These are phyloP conservation scores for Diplodia seriata DNA, from an alignment of 2,329 filamentous ascomycete species.

Conservation along the genomic window DNA sequence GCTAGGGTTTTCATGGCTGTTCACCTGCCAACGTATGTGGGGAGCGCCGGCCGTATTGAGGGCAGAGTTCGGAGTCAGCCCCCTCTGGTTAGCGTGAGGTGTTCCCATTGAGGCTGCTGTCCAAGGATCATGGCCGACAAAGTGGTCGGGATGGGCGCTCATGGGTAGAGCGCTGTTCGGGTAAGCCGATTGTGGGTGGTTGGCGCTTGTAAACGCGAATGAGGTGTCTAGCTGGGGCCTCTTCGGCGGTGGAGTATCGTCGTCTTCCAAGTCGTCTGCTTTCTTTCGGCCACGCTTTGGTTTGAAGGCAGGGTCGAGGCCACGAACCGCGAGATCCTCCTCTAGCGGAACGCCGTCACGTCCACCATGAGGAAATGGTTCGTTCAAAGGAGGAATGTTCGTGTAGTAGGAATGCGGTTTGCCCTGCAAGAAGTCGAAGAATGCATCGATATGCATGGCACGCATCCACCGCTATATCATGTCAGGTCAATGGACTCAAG, in stretches of 20 bases:
- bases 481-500: background rate
- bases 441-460: slow-evolving; percentile 92
- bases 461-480: slow-evolving; percentile 83
- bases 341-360: slow-evolving; percentile 84
- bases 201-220: slow-evolving; percentile 43
- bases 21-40: slow-evolving; percentile 57
- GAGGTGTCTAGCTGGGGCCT: slow-evolving; percentile 67
- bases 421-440: slow-evolving; percentile 86
- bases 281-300: slow-evolving; percentile 68
- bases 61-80: slow-evolving; percentile 51
- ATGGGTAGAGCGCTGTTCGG: slow-evolving; percentile 60
- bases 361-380: slow-evolving; percentile 68
- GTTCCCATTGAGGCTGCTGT: slow-evolving; percentile 49
- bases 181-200: slow-evolving; percentile 56
- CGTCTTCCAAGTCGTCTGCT: slow-evolving; percentile 62
- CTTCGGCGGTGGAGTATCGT: slow-evolving; percentile 62
- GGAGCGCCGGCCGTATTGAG: slow-evolving; percentile 50
- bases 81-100: slow-evolving; percentile 41
- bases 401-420: slow-evolving; percentile 82
- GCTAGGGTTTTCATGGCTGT: slow-evolving; percentile 67
- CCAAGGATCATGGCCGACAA: slow-evolving; percentile 55
- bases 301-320: slow-evolving; percentile 77
- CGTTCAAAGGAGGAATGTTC: slow-evolving; percentile 70
- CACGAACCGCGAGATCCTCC: slow-evolving; percentile 86
- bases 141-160: slow-evolving; percentile 62